phyloP scores from a whole-genome alignment of 257 asterid genomes.

The Perilla frutescens region DNA sequence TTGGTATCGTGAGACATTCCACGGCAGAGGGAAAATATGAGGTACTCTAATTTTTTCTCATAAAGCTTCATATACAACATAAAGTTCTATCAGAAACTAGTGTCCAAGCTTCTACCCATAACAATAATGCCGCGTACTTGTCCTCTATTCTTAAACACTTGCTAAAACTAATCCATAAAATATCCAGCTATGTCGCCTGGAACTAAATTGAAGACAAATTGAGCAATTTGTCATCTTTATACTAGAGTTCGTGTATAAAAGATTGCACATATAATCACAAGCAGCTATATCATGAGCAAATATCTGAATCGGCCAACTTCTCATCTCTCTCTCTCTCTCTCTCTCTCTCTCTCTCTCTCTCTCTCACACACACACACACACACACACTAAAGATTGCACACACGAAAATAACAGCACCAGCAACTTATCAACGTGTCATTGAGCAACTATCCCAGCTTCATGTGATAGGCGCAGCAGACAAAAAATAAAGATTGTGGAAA shows the following conservation, averaged over 20 bases:
- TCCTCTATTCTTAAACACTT: not conserved
- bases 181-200: not conserved
- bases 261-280: not conserved
- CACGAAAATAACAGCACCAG: not conserved
- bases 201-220: not conserved
- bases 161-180: not conserved
- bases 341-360: not conserved
- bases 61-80: not conserved
- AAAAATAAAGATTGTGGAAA: conserved; percentile 5
- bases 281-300: not conserved
- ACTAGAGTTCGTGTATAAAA: not conserved
- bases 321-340: not conserved
- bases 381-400: not conserved
- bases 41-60: not conserved
- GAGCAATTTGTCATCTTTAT: not conserved
- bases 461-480: not conserved
- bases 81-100: not conserved
- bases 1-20: not conserved
- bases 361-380: no score
- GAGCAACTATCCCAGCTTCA: not conserved
- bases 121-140: not conserved
- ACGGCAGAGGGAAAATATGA: not conserved
- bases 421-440: not conserved
- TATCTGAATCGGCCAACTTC: not conserved
- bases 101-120: not conserved